Evolutionary conservation across 106 monocot genomes (phyloP).

Genomic region (Acorus calamus): DNA sequence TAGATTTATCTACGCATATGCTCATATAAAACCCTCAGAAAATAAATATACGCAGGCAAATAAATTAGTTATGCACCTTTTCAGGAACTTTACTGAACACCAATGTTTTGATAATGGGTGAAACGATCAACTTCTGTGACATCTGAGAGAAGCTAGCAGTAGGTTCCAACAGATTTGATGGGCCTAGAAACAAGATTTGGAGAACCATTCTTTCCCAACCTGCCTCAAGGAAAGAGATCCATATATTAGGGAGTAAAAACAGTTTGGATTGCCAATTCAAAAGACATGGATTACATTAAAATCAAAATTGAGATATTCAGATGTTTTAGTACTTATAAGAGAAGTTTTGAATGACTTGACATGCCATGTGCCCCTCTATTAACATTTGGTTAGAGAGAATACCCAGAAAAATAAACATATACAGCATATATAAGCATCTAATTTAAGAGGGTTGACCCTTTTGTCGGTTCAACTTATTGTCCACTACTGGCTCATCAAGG

Average conservation of each 20-base stretch:
- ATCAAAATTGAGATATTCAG: too few species aligned
- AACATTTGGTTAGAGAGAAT: too few species aligned
- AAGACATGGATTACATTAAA: too few species aligned
- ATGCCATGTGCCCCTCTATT: too few species aligned
- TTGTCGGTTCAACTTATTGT: slow-evolving; percentile 65
- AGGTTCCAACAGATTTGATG: slow-evolving; percentile 92
- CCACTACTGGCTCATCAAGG: slow-evolving; percentile 78
- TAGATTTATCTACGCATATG: too few species aligned
- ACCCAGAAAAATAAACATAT: background rate
- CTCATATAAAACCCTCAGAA: too few species aligned
- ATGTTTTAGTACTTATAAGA: too few species aligned
- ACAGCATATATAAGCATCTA: background rate
- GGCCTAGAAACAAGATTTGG: slow-evolving; percentile 93
- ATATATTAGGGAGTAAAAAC: background rate
- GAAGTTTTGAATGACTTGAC: too few species aligned
- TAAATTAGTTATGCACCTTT: slow-evolving; percentile 41
- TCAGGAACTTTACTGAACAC: slow-evolving; percentile 99
- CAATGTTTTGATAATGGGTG: slow-evolving; percentile 89
- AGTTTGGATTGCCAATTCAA: too few species aligned
- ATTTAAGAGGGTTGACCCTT: slow-evolving; percentile 41
- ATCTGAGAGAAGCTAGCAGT: slow-evolving; percentile 78
- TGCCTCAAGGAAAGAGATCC: slow-evolving; percentile 9
- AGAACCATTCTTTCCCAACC: slow-evolving; percentile 99
- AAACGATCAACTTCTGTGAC: slow-evolving; percentile 90
- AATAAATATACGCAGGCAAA: background rate